These are phyloP conservation scores for Sclerotinia borealis DNA, from an alignment of 2,329 filamentous ascomycete genomes.

Conservation along the genomic window DNA sequence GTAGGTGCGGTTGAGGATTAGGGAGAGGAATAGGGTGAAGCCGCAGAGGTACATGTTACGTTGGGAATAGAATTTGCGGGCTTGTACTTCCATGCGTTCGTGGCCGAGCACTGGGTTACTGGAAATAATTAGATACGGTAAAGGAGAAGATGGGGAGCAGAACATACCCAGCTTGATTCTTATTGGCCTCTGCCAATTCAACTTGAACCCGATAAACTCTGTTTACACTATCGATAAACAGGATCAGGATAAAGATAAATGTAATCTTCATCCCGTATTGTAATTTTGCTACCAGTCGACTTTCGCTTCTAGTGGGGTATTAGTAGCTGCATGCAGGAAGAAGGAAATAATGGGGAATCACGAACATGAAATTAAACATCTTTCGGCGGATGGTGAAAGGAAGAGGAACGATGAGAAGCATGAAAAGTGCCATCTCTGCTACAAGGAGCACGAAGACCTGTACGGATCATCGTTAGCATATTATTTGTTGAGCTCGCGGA, in stretches of 20 bases:
- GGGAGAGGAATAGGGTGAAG: constrained; percentile 96
- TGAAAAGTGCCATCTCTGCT: constrained; percentile 76
- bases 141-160: neutral
- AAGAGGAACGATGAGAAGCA: constrained; percentile 76
- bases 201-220: constrained; percentile 95
- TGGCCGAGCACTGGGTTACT: constrained; percentile 72
- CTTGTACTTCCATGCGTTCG: constrained; percentile 96
- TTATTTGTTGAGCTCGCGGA: constrained; percentile 15
- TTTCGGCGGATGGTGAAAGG: constrained; percentile 58
- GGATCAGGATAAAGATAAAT: constrained; percentile 97
- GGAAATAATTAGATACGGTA: constrained; percentile 27
- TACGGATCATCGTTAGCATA: neutral
- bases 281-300: constrained; percentile 69
- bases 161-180: constrained; percentile 41
- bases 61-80: constrained; percentile 99
- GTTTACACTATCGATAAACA: constrained; percentile 94
- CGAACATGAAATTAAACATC: constrained; percentile 70
- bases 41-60: constrained; percentile 99
- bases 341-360: constrained; percentile 50
- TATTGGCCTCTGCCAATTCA: constrained; percentile 69
- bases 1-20: constrained; percentile 99
- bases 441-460: constrained; percentile 81
- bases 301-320: constrained; percentile 28
- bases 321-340: constrained; percentile 11
- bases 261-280: constrained; percentile 99